Evolutionary conservation across 345 rosid species (phyloP).

Genomic region (Lagerstroemia speciosa): DNA sequence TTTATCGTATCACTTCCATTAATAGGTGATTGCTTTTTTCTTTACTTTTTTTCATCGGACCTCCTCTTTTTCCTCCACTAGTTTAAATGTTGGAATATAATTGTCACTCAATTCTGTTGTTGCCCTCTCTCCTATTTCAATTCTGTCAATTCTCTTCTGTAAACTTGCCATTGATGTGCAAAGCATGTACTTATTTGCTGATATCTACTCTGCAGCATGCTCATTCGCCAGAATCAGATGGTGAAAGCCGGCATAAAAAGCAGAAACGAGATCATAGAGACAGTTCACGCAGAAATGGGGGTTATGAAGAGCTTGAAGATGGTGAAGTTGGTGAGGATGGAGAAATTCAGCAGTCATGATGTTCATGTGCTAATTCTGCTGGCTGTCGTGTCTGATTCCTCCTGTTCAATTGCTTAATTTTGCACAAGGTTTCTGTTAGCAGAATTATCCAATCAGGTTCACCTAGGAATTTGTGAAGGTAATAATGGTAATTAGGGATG

Average conservation of each 20-base stretch:
- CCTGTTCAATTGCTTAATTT: not conserved
- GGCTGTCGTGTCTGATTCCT: not conserved
- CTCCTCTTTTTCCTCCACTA: not conserved
- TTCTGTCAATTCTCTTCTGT: not conserved
- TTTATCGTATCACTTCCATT: not conserved
- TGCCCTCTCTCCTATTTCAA: not conserved
- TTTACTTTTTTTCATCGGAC: not conserved
- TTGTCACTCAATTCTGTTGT: not conserved
- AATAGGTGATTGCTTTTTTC: not conserved
- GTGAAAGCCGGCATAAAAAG: conserved; percentile 63
- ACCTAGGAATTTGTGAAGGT: not conserved
- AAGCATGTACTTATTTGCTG: not conserved
- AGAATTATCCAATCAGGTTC: not conserved
- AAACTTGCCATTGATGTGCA: not conserved
- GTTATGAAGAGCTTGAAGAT: conserved; percentile 80
- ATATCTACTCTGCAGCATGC: conserved; percentile 47
- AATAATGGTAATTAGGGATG: not conserved
- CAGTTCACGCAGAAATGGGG: conserved; percentile 53
- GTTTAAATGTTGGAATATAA: not conserved
- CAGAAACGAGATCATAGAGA: conserved; percentile 73
- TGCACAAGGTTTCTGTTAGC: conserved; percentile 1
- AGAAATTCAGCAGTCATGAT: conserved; percentile 50
- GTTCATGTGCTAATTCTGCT: not conserved
- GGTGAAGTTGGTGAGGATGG: conserved; percentile 94
- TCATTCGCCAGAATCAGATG: conserved; percentile 72